These are phyloP conservation scores for Dendrocalamus sinicus DNA, from an alignment of 176 grass and related monocot species.

Conservation along the genomic window DNA sequence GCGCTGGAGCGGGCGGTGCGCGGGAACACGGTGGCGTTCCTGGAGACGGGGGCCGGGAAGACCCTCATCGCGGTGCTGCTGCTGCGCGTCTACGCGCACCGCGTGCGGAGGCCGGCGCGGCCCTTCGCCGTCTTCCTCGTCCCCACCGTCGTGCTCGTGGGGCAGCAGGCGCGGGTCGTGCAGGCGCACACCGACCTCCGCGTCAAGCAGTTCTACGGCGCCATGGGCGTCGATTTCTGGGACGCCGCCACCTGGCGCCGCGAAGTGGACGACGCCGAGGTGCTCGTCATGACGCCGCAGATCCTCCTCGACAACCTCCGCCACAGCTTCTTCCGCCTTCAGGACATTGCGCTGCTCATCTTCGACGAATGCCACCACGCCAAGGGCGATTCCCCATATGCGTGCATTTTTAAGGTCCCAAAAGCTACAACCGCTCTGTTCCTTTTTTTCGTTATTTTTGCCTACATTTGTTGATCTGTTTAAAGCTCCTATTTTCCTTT, in stretches of 20 bases:
- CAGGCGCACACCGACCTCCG: conserved; percentile 65
- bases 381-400: conserved; percentile 59
- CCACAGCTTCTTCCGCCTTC: conserved; percentile 63
- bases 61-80: conserved; percentile 87
- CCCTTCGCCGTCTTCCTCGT: conserved; percentile 75
- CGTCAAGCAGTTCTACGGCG: conserved; percentile 71
- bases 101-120: conserved; percentile 51
- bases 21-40: conserved; percentile 73
- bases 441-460: not conserved
- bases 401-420: conserved; percentile 70
- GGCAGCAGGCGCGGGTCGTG: conserved; percentile 74
- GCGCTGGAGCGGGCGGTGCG: conserved; percentile 74
- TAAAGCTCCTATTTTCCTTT: not conserved
- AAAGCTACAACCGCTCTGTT: not conserved
- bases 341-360: conserved; percentile 70
- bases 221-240: conserved; percentile 74
- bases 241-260: conserved; percentile 38
- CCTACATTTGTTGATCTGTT: conserved; percentile 14
- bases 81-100: conserved; percentile 63
- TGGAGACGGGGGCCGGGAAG: conserved; percentile 81
- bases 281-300: conserved; percentile 88
- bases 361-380: conserved; percentile 86
- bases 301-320: conserved; percentile 79
- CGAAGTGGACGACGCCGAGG: conserved; percentile 52
- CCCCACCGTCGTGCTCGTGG: conserved; percentile 73